Conservation (phyloP, 805 yeast genomes). For the Isabelozyma rhagii region DNA sequence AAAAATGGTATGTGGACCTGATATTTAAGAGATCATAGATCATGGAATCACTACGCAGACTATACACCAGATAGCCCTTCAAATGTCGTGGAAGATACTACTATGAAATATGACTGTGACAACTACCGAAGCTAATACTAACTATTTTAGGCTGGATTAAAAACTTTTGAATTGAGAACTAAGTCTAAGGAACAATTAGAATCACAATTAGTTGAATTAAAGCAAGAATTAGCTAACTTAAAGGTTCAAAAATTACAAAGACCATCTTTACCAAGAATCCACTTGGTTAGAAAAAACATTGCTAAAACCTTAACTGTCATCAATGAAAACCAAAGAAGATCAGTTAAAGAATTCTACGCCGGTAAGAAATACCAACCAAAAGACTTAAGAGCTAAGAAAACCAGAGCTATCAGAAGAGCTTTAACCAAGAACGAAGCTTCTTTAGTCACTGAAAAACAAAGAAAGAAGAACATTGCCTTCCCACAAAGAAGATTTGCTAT, state of each 20-base stretch:
- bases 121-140: constrained; percentile 1
- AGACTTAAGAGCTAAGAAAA: constrained; percentile 98
- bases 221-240: constrained; percentile 93
- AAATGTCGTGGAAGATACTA: neutral
- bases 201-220: constrained; percentile 89
- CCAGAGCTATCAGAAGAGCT: constrained; percentile 99
- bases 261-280: constrained; percentile 93
- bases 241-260: constrained; percentile 93
- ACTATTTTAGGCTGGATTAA: constrained; percentile 69
- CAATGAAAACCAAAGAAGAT: constrained; percentile 94
- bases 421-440: constrained; percentile 84
- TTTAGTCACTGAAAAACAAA: constrained; percentile 80
- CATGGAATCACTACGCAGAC: neutral
- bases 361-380: constrained; percentile 96
- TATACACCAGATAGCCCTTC: neutral
- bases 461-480: constrained; percentile 91
- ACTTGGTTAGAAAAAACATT: constrained; percentile 96
- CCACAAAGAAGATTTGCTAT: constrained; percentile 98
- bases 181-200: constrained; percentile 96
- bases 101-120: neutral
- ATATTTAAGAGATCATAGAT: neutral
- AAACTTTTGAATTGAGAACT: constrained; percentile 94
- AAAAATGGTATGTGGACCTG: neutral
- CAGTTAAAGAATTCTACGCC: constrained; percentile 90
- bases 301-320: constrained; percentile 97